These are phyloP conservation scores for Camillea tinctor DNA, from an alignment of 2,329 filamentous ascomycete species.

Conservation along the genomic window DNA sequence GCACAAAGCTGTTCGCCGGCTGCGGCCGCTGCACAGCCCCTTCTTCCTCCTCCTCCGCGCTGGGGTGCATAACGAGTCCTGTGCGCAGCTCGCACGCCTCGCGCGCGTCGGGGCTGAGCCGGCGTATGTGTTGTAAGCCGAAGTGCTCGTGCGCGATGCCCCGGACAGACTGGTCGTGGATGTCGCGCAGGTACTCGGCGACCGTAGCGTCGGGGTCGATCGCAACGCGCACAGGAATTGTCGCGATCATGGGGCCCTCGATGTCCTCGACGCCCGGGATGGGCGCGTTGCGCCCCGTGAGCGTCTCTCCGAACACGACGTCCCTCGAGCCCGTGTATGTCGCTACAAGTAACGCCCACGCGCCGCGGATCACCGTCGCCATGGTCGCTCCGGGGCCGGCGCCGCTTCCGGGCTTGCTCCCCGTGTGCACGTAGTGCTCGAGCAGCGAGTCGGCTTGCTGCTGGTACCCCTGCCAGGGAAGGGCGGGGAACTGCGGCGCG, in stretches of 20 bases:
- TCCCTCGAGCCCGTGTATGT: constrained; percentile 52
- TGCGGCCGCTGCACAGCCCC: constrained; percentile 11
- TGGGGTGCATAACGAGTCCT: constrained; percentile 54
- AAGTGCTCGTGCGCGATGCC: constrained; percentile 66
- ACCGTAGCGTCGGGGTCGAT: constrained; percentile 43
- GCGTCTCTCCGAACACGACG: constrained; percentile 58
- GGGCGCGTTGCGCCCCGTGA: constrained; percentile 55
- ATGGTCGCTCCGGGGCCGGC: no score
- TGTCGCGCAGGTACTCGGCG: constrained; percentile 50
- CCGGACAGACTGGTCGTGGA: constrained; percentile 55
- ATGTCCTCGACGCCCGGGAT: constrained; percentile 51
- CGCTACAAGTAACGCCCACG: constrained; percentile 56
- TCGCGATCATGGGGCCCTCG: constrained; percentile 61
- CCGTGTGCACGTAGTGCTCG: constrained; percentile 47
- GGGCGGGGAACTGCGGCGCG: constrained; percentile 46
- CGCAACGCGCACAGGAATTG: constrained; percentile 53
- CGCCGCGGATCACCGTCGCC: constrained; percentile 57
- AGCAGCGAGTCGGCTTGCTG: constrained; percentile 52
- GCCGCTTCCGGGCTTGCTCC: constrained; percentile 29
- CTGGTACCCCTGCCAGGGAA: constrained; percentile 49
- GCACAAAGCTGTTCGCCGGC: constrained; percentile 52
- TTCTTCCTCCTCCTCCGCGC: constrained; percentile 19
- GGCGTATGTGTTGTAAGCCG: constrained; percentile 59
- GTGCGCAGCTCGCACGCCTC: constrained; percentile 57
- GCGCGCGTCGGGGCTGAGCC: constrained; percentile 52